phyloP scores from a whole-genome alignment of 2,329 filamentous ascomycete genomes.

The Periconia digitata region DNA sequence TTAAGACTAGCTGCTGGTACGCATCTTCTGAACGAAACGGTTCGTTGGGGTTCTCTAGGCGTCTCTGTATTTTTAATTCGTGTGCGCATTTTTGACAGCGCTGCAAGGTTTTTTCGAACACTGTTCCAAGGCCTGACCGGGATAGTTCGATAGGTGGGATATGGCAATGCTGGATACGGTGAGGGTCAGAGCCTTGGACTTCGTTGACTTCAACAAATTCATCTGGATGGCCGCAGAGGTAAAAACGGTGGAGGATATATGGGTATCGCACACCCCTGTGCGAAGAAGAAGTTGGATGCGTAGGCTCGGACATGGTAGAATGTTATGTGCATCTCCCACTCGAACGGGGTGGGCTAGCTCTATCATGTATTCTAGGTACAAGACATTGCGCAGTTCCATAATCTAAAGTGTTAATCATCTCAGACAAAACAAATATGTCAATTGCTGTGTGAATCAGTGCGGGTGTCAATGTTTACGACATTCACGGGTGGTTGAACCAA shows the following conservation, averaged over 20 bases:
- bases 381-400: no score
- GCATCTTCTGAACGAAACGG: background rate
- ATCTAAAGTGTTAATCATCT: no score
- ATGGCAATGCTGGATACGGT: constrained; percentile 6
- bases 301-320: background rate
- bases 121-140: background rate
- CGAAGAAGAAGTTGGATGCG: background rate
- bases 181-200: background rate
- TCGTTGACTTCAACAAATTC: constrained; percentile 18
- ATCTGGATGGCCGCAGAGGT: constrained; percentile 18
- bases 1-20: constrained; percentile 1
- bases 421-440: no score
- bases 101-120: constrained; percentile 6
- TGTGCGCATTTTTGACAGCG: constrained; percentile 11
- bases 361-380: no score
- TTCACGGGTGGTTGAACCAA: no score
- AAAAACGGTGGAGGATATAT: constrained; percentile 17
- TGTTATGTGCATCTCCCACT: no score
- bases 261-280: constrained; percentile 4
- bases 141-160: background rate
- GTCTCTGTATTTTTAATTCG: background rate
- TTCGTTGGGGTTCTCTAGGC: background rate
- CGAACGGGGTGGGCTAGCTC: no score
- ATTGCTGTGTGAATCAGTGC: no score
- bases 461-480: no score